Base-by-base conservation (phyloP, 768 basidiomycete species). In the Inosperma sp. region DNA sequence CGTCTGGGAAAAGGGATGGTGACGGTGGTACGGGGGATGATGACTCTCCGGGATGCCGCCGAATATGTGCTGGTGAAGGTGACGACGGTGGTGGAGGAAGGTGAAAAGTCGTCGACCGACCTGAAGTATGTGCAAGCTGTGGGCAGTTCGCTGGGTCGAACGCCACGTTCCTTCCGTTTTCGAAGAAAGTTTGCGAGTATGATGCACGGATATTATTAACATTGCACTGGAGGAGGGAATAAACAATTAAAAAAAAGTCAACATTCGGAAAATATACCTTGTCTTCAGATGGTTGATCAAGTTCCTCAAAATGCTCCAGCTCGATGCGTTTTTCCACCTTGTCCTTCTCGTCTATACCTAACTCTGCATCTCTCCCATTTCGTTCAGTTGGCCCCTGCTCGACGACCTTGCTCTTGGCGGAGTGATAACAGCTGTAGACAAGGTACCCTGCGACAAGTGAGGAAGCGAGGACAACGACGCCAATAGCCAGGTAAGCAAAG, bases 401-500 rank as follows among this genome's bases (percentile, higher is more conserved):
- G 30, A 12, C 23, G 29, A 30, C 22, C 33, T 46, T 52, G 35
- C 40, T 40, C 23, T 40, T 57, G 4, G 62, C 61, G 3, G 58
- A 60, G 29, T 60, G 56, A 35, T 62, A 66, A 29, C 62, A 66
- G 12, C 49, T 60, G 44, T 66, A 64, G 5, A 59, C 48, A 27
- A 59, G 42, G 34, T 64, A 66, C 4, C 52, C 55, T 2, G 59
- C n/a, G 13, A 66, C 52, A 12, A 60, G 50, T 2, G 53, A 36
- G 9, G 56, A 48, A 13, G 56, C 51, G 9, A 66, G 54, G 13
- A 62, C 37, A 22, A 66, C 57, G 31, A 61, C 58, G 6, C 56
- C 58, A 22, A 66, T 51, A 7, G 65, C 65, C 14, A 66, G 41
- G 45, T 66, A 66, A 1, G 62, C 59, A 54, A 59, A 61, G 21